Evolutionary conservation across 768 basidiomycete species (phyloP).

Genomic region (Leccinum ochraceum): DNA sequence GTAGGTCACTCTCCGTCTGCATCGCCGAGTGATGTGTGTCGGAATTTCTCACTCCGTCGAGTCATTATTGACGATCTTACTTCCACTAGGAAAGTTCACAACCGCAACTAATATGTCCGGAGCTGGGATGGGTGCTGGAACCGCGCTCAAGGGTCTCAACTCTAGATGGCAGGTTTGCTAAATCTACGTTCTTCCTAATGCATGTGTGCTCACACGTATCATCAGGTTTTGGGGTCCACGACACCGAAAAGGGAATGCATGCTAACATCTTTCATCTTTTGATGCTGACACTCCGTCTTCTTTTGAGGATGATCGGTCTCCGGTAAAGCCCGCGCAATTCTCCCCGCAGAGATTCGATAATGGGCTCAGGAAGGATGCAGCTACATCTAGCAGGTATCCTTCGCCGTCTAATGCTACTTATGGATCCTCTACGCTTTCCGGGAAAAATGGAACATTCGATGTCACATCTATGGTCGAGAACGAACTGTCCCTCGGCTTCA

Average conservation of each 20-base stretch:
- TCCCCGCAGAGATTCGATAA: conserved; percentile 57
- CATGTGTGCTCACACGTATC: conserved; percentile 10
- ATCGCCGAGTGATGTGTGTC: conserved; percentile 60
- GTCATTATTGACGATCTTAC: conserved; percentile 21
- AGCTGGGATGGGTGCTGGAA: conserved; percentile 48
- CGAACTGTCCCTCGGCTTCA: conserved; percentile 56
- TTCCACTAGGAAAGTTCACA: conserved; percentile 48
- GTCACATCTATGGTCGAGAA: conserved; percentile 46
- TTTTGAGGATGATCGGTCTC: conserved; percentile 48
- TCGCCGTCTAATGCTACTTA: conserved; percentile 47
- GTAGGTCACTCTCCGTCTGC: conserved; percentile 60
- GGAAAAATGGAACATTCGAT: conserved; percentile 38
- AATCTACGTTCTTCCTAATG: conserved; percentile 9
- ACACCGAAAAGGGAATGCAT: conserved; percentile 42
- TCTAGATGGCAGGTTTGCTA: conserved; percentile 67
- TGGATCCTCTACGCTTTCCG: conserved; percentile 31
- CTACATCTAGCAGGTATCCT: conserved; percentile 42
- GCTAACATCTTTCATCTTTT: conserved; percentile 12
- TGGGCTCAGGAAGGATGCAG: conserved; percentile 42
- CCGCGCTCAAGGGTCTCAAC: conserved; percentile 52
- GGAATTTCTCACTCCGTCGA: background rate
- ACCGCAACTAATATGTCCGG: conserved; percentile 51
- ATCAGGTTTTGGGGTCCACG: conserved; percentile 60
- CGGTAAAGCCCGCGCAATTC: conserved; percentile 48
- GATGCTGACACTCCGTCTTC: conserved; percentile 19